Percentiles rank a stretch among this genome's conserved stretches.
phyloP scores from a whole-genome alignment of 176 grass and related monocot species.

The Rhynchospora breviuscula region DNA sequence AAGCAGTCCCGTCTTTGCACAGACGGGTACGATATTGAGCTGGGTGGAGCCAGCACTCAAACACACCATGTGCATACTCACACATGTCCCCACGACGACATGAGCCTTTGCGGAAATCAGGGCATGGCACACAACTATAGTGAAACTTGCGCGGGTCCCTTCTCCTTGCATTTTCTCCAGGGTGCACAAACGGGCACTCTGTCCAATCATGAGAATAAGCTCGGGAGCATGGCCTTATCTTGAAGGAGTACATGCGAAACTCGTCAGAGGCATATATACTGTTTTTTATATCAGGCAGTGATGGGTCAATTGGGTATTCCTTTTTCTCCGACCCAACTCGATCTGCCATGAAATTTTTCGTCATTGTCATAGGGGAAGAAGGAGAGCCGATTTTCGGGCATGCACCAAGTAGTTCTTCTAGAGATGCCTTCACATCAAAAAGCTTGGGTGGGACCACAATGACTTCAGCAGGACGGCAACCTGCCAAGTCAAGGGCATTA shows the following conservation, averaged over 20 bases:
- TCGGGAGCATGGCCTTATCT: constrained; percentile 77
- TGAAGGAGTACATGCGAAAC: constrained; percentile 88
- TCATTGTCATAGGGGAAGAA: constrained; percentile 14
- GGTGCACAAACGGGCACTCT: constrained; percentile 83
- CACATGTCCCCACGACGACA: constrained; percentile 65
- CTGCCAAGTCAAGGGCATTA: constrained; percentile 30
- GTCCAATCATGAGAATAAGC: constrained; percentile 94
- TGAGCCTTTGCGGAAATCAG: constrained; percentile 66
- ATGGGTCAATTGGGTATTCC: constrained; percentile 78
- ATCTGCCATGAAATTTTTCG: background rate
- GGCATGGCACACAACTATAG: constrained; percentile 79
- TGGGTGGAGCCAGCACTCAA: constrained; percentile 95
- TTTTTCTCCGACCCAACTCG: constrained; percentile 36
- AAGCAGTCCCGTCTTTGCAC: constrained; percentile 65
- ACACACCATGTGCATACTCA: constrained; percentile 84
- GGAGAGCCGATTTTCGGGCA: constrained; percentile 27
- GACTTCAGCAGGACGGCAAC: constrained; percentile 44
- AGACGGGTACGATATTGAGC: constrained; percentile 85
- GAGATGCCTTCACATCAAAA: constrained; percentile 42
- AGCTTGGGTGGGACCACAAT: constrained; percentile 28
- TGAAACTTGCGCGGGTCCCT: constrained; percentile 72
- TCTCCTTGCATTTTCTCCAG: constrained; percentile 76
- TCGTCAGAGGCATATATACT: constrained; percentile 73
- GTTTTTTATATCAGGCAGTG: constrained; percentile 78
- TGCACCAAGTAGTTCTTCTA: constrained; percentile 47